A percentile compares a stretch with the other conserved stretches of the same genome.
Conservation (phyloP, 1,139 yeast species). For the Yamadazyma triangularis region DNA sequence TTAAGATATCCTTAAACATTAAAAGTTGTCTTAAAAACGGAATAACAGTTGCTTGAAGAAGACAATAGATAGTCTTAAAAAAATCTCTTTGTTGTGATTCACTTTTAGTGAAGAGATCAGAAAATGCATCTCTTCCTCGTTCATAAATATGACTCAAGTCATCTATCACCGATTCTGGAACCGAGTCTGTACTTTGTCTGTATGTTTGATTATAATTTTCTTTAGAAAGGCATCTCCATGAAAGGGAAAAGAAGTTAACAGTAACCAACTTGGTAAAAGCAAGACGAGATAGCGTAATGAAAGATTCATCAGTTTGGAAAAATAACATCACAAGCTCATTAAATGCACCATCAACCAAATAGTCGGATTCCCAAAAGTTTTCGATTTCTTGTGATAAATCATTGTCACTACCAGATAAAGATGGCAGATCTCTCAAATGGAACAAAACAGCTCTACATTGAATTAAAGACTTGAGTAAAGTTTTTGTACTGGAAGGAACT, state of each 20-base stretch:
- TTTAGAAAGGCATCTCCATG: slow-evolving; percentile 4
- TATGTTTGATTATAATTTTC: background rate
- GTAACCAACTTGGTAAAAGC: slow-evolving; percentile 28
- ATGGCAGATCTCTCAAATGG: slow-evolving; percentile 14
- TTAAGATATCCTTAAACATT: slow-evolving; percentile 31
- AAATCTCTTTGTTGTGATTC: slow-evolving; percentile 4
- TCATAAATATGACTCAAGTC: slow-evolving; percentile 5
- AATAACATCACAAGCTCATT: slow-evolving; percentile 35
- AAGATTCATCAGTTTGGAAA: slow-evolving; percentile 45
- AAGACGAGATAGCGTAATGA: slow-evolving; percentile 25
- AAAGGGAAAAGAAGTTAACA: slow-evolving; percentile 17
- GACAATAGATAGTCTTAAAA: slow-evolving; percentile 16
- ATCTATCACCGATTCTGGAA: slow-evolving; percentile 3
- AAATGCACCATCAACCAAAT: slow-evolving; percentile 27
- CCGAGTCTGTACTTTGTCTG: background rate
- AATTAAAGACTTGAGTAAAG: slow-evolving; percentile 34
- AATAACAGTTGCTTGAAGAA: slow-evolving; percentile 26
- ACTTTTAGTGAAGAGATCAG: too few relatives aligned
- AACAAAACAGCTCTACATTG: slow-evolving; percentile 23
- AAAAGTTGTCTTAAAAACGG: slow-evolving; percentile 36
- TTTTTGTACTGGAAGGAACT: slow-evolving; percentile 29
- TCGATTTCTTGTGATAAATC: slow-evolving; percentile 16
- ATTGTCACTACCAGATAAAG: slow-evolving; percentile 11
- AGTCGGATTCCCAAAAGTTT: slow-evolving; percentile 23
- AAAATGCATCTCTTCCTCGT: slow-evolving; percentile 6